Conservation (phyloP, 176 grass and related monocot species). For the Coix lacrymajobi region DNA sequence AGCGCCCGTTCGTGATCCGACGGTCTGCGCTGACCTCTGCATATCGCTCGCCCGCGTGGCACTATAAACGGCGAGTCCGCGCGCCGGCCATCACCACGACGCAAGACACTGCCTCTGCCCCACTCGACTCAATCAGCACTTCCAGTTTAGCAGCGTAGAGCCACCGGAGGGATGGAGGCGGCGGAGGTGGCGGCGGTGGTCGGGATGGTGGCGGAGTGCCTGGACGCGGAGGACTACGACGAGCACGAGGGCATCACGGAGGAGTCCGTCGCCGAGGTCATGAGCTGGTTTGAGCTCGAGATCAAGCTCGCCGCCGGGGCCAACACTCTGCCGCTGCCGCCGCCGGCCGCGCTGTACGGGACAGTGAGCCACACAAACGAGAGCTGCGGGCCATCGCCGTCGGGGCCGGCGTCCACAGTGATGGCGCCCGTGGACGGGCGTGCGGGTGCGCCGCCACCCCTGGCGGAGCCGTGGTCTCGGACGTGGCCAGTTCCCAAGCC, state of each 20-base stretch:
- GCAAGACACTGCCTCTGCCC: neutral
- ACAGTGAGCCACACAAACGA: neutral
- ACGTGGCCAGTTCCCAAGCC: neutral
- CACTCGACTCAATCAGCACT: neutral
- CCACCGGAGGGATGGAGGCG: neutral
- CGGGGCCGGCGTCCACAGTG: conserved; percentile 16
- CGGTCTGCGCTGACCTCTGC: neutral
- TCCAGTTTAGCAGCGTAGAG: neutral
- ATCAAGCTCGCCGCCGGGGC: conserved; percentile 22
- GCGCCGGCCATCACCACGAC: neutral
- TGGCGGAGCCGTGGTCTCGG: neutral
- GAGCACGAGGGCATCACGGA: conserved; percentile 25
- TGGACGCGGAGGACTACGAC: neutral
- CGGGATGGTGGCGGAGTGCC: conserved; percentile 20
- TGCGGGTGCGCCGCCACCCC: neutral
- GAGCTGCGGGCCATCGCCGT: conserved; percentile 35
- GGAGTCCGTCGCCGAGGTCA: conserved; percentile 40
- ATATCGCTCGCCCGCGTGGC: neutral
- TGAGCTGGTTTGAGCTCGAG: conserved; percentile 57
- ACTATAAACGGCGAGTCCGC: neutral
- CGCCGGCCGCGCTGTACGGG: neutral
- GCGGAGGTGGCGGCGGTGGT: neutral
- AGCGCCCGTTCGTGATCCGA: neutral
- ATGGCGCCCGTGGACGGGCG: conserved; percentile 36
- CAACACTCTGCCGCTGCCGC: neutral